phyloP scores from a whole-genome alignment of 1,284 basidiomycete species.

The Rhodotorula glutinis region DNA sequence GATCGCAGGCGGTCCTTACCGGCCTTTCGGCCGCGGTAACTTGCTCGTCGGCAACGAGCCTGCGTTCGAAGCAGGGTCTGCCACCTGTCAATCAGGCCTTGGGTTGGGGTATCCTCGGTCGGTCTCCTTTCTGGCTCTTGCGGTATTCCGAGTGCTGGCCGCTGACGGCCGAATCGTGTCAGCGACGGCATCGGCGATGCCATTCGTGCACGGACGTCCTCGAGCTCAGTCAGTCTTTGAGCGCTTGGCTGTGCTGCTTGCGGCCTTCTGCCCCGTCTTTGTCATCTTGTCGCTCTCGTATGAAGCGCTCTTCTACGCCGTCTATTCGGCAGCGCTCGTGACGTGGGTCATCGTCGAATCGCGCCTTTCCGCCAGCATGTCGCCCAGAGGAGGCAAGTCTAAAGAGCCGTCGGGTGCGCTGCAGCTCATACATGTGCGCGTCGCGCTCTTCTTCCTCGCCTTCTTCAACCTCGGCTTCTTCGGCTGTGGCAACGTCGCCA shows the following conservation, averaged over 20 bases:
- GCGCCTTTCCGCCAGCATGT: conserved; percentile 34
- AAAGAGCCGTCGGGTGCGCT: neutral
- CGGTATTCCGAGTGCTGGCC: conserved; percentile 45
- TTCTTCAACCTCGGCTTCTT: conserved; percentile 86
- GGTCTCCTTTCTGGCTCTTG: too few species aligned
- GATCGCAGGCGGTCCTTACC: conserved; percentile 50
- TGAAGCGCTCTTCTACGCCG: conserved; percentile 74
- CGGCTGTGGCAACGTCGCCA: conserved; percentile 66
- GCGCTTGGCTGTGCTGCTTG: conserved; percentile 46
- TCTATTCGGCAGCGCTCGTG: conserved; percentile 63
- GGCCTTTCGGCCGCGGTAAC: conserved; percentile 57
- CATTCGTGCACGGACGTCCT: conserved; percentile 19
- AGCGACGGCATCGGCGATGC: conserved; percentile 10
- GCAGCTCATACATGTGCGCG: conserved; percentile 60
- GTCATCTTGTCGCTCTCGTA: conserved; percentile 76
- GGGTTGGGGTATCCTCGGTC: conserved; percentile 69
- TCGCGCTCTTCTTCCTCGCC: conserved; percentile 78
- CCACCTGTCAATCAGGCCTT: conserved; percentile 61
- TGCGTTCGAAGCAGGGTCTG: conserved; percentile 66
- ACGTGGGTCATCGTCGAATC: conserved; percentile 69
- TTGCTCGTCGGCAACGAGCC: conserved; percentile 57
- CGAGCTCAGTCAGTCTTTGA: conserved; percentile 42
- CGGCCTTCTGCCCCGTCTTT: conserved; percentile 73
- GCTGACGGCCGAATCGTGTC: conserved; percentile 3
- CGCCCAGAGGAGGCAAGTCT: too few species aligned